Conservation (phyloP, 331 rosid species). For the Quercus tomentella region DNA sequence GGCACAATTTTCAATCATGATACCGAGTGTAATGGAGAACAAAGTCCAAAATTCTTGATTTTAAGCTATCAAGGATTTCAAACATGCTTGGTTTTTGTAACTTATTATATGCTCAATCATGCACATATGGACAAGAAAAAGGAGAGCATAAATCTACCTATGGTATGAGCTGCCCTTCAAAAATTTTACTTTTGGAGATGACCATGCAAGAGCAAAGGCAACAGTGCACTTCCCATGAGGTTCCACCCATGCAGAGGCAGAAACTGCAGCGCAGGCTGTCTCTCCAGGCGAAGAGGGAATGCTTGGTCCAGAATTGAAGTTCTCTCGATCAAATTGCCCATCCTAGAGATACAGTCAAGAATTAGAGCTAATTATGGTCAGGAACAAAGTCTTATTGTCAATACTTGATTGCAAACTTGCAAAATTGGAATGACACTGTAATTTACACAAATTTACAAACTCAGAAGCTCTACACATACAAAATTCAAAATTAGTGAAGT, state of each 20-base stretch:
- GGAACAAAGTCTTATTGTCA: background rate
- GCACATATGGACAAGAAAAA: background rate
- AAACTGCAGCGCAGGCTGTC: constrained; percentile 92
- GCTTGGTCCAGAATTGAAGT: constrained; percentile 74
- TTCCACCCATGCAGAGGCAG: constrained; percentile 98
- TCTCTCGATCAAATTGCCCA: constrained; percentile 85
- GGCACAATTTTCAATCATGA: background rate
- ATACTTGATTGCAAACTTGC: background rate
- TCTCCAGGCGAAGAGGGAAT: constrained; percentile 92
- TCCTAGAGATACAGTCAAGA: constrained; percentile 49
- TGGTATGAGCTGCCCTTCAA: constrained; percentile 76
- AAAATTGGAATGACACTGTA: background rate
- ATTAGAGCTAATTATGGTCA: constrained; percentile 14
- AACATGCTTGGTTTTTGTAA: background rate
- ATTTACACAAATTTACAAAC: background rate
- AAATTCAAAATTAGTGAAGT: background rate
- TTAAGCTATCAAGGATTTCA: background rate
- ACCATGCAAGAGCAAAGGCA: constrained; percentile 92
- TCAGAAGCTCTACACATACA: too few relatives aligned
- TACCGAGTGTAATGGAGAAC: background rate
- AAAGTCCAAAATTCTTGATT: background rate
- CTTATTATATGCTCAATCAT: background rate
- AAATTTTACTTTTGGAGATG: constrained; percentile 94
- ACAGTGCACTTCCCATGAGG: constrained; percentile 98
- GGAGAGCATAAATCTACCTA: constrained; percentile 48